A percentile compares a stretch with the other conserved stretches of the same genome.
phyloP scores from a whole-genome alignment of 106 monocot genomes.

The Acorus gramineus region DNA sequence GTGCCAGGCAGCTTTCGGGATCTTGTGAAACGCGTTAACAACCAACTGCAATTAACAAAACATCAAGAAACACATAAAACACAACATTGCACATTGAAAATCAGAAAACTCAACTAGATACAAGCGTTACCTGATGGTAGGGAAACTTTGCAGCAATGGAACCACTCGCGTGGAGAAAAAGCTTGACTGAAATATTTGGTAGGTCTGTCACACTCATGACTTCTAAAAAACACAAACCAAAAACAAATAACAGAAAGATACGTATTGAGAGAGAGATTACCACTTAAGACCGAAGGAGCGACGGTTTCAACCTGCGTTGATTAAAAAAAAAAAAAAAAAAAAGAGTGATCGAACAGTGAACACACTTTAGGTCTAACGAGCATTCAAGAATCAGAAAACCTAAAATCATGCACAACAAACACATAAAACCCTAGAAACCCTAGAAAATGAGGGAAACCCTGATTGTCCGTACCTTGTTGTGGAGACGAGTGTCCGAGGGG shows the following conservation, averaged over 20 bases:
- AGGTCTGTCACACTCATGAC: constrained; percentile 8
- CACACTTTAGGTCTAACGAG: constrained; percentile 2
- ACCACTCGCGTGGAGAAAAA: constrained; percentile 74
- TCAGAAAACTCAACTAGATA: neutral
- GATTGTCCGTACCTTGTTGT: no score
- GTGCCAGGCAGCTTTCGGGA: constrained; percentile 80
- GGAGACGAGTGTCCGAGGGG: no score
- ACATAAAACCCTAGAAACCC: no score
- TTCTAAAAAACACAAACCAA: neutral
- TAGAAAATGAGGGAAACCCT: no score
- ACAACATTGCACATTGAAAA: neutral
- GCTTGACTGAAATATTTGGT: constrained; percentile 47
- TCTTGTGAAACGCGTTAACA: constrained; percentile 59
- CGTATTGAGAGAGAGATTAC: neutral
- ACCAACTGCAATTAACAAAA: constrained; percentile 34
- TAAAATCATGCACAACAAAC: no score
- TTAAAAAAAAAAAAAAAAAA: constrained; percentile 1
- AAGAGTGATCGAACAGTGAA: neutral
- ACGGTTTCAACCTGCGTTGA: constrained; percentile 27
- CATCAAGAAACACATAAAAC: neutral
- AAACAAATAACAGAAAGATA: constrained; percentile 4
- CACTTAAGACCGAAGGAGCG: constrained; percentile 23
- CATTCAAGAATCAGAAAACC: neutral
- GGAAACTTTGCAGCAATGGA: constrained; percentile 81
- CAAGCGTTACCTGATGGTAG: constrained; percentile 51